These are phyloP conservation scores for Monosporascus sp. DNA, from an alignment of 2,329 filamentous ascomycete species.

Conservation along the genomic window DNA sequence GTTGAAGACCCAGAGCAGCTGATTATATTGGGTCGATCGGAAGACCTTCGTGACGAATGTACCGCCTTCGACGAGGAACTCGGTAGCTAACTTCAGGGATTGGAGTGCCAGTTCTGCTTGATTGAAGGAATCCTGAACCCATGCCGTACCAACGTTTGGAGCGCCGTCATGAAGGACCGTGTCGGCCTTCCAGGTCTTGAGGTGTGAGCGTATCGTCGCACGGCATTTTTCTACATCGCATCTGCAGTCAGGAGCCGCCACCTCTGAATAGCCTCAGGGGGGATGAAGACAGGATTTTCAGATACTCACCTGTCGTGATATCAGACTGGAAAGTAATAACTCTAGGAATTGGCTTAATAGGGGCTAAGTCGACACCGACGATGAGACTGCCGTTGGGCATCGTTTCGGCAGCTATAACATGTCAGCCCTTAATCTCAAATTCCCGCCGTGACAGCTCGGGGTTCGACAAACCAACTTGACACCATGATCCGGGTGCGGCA, in stretches of 20 bases:
- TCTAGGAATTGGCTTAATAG: conserved; percentile 92
- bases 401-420: conserved; percentile 89
- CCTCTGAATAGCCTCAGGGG: background rate
- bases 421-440: conserved; percentile 52
- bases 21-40: conserved; percentile 94
- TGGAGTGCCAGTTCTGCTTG: conserved; percentile 91
- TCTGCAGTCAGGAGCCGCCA: background rate
- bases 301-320: conserved; percentile 64
- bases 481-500: conserved; percentile 69
- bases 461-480: background rate
- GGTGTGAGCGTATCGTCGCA: conserved; percentile 78
- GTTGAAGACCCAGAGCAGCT: conserved; percentile 94
- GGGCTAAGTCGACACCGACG: conserved; percentile 86
- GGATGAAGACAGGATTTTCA: background rate
- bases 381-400: conserved; percentile 91
- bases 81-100: conserved; percentile 87
- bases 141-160: conserved; percentile 95
- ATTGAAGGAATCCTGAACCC: conserved; percentile 97
- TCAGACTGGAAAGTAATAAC: conserved; percentile 96
- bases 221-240: conserved; percentile 69
- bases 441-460: background rate
- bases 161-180: conserved; percentile 95
- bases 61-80: conserved; percentile 84
- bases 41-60: conserved; percentile 98
- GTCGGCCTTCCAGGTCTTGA: conserved; percentile 96